phyloP scores from a whole-genome alignment of 2,329 filamentous ascomycete species.

The Simplicillium sp. region DNA sequence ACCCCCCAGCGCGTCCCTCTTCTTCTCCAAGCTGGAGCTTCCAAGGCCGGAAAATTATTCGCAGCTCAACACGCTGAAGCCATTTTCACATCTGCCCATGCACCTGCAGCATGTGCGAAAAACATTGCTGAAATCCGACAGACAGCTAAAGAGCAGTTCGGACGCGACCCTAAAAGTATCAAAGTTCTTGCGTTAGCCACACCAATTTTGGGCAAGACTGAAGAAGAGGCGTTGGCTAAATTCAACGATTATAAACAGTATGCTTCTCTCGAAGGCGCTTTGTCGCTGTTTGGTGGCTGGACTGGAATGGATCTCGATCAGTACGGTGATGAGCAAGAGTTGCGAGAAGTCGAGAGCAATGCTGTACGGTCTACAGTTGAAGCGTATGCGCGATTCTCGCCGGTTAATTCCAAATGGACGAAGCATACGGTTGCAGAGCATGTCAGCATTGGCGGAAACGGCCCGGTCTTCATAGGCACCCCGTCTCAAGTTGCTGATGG shows the following conservation, averaged over 20 bases:
- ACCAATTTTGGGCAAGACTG: constrained; percentile 54
- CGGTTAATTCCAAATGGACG: constrained; percentile 59
- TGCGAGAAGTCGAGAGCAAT: constrained; percentile 52
- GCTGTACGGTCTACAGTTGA: constrained; percentile 47
- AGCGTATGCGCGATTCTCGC: constrained; percentile 44
- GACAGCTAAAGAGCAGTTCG: constrained; percentile 39
- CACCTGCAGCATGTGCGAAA: constrained; percentile 49
- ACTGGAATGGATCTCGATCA: constrained; percentile 48
- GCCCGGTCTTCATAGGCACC: constrained; percentile 55
- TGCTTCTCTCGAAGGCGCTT: constrained; percentile 51
- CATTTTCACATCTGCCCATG: constrained; percentile 60
- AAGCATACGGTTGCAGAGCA: constrained; percentile 61
- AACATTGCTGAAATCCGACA: constrained; percentile 54
- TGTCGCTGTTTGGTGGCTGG: constrained; percentile 67
- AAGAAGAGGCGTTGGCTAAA: constrained; percentile 57
- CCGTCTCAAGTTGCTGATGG: constrained; percentile 55
- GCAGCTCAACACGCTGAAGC: constrained; percentile 62
- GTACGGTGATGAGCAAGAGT: constrained; percentile 56
- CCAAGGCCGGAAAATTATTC: constrained; percentile 54
- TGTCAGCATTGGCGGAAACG: constrained; percentile 58
- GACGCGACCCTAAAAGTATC: constrained; percentile 49
- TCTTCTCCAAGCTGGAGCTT: constrained; percentile 62
- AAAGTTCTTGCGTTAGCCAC: constrained; percentile 61
- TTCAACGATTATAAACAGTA: constrained; percentile 51
- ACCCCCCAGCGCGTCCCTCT: constrained; percentile 60